These are phyloP conservation scores for Yamadazyma takamatsuzukensis DNA, from an alignment of 805 yeast species.

Conservation along the genomic window DNA sequence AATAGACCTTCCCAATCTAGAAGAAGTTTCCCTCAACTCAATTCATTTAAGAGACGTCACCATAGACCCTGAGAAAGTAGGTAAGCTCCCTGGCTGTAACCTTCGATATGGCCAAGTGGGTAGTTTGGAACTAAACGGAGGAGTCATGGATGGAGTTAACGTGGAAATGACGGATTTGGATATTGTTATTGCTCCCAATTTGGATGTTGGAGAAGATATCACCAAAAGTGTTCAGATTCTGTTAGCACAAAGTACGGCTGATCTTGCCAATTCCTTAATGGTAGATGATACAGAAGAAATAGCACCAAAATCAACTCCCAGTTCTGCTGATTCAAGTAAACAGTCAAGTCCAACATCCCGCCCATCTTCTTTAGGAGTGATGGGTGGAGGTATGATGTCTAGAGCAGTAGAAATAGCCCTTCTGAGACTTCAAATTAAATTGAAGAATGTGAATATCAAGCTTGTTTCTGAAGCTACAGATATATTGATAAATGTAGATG, in stretches of 20 bases:
- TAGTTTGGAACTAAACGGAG: constrained; percentile 50
- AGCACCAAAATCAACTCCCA: constrained; percentile 8
- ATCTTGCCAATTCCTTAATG: constrained; percentile 60
- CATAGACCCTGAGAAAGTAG: constrained; percentile 67
- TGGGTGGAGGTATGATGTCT: constrained; percentile 57
- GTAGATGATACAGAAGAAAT: constrained; percentile 23
- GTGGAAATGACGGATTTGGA: constrained; percentile 56
- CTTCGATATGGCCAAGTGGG: constrained; percentile 60
- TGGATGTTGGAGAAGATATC: constrained; percentile 19
- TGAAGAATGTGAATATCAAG: constrained; percentile 45
- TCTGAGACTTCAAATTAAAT: constrained; percentile 52
- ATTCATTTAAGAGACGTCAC: constrained; percentile 55
- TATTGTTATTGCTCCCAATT: constrained; percentile 35
- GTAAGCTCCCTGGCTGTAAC: constrained; percentile 57
- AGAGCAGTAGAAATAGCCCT: constrained; percentile 66
- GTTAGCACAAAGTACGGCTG: constrained; percentile 70
- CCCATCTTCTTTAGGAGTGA: constrained; percentile 37
- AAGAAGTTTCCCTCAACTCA: constrained; percentile 63
- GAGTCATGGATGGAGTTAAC: constrained; percentile 68
- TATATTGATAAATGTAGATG: constrained; percentile 28
- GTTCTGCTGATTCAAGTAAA: constrained; percentile 1
- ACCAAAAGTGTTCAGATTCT: constrained; percentile 42
- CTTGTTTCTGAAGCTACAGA: constrained; percentile 45
- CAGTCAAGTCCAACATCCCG: too few relatives aligned
- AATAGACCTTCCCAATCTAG: constrained; percentile 75